Percentiles rank a stretch among this genome's conserved stretches.
Conservation (phyloP, 106 monocot species). For the Dendrobium catenatum region DNA sequence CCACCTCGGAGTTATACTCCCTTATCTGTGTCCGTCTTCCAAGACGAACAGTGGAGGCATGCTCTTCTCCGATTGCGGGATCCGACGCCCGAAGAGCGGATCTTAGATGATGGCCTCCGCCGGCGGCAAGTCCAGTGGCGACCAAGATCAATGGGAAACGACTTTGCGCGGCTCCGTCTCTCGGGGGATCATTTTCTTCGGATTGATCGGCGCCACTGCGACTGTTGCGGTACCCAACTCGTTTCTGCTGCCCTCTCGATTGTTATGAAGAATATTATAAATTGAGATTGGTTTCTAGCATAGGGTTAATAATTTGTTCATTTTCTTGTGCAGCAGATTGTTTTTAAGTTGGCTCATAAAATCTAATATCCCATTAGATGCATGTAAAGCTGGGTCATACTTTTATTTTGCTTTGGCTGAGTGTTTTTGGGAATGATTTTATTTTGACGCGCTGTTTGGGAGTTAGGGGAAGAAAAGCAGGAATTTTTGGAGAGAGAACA, state of each 20-base stretch:
- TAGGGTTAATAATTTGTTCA: neutral
- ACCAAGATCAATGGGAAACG: conserved; percentile 2
- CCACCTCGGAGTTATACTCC: neutral
- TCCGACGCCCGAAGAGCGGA: neutral
- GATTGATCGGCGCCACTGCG: conserved; percentile 38
- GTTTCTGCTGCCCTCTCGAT: neutral
- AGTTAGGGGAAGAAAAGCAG: neutral
- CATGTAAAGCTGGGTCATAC: neutral
- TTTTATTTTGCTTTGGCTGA: neutral
- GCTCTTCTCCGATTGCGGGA: neutral
- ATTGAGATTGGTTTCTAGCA: neutral
- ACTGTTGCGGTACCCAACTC: conserved; percentile 29
- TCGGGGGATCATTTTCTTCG: conserved; percentile 27
- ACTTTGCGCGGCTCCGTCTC: conserved; percentile 13
- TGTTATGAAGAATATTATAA: neutral
- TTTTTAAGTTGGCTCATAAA: neutral
- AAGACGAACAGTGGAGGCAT: conserved; percentile 3
- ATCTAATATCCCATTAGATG: neutral
- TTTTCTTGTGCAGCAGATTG: neutral
- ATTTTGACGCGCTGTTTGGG: neutral
- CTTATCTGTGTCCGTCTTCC: neutral
- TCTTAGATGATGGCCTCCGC: conserved; percentile 3
- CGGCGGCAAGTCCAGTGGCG: neutral
- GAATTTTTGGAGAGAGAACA: neutral
- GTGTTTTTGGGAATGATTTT: neutral